Percentiles rank a stretch among this genome's conserved stretches.
Conservation (phyloP, 495 filamentous ascomycete species). For the Talaromyces borbonicus region DNA sequence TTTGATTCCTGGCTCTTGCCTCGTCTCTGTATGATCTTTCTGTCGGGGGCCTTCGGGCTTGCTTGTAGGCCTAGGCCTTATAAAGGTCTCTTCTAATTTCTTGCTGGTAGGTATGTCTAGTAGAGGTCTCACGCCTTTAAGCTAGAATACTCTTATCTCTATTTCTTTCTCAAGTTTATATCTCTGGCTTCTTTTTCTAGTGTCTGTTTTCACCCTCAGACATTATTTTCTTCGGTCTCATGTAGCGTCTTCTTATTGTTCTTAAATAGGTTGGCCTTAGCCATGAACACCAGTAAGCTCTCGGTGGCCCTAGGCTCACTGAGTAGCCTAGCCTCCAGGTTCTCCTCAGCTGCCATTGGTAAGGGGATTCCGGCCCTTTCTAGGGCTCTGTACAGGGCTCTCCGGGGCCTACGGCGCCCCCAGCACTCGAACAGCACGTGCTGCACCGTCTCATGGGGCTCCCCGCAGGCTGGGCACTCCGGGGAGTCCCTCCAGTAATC, state of each 20-base stretch:
- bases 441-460: background rate
- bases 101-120: no score
- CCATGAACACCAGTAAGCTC: background rate
- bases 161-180: no score
- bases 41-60: no score
- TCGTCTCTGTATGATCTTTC: no score
- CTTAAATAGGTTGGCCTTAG: background rate
- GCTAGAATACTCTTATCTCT: no score
- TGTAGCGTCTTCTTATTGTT: background rate
- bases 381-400: background rate
- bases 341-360: background rate
- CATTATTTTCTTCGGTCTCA: background rate
- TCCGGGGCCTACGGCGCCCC: background rate
- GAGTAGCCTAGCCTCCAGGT: background rate
- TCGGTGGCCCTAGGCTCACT: background rate
- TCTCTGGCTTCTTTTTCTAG: no score
- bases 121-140: no score
- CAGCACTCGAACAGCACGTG: constrained; percentile 1
- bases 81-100: no score
- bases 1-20: no score
- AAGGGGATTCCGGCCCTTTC: background rate
- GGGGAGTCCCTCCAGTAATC: background rate
- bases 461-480: background rate
- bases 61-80: no score
- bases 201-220: no score